Conservation (phyloP, 2,329 filamentous ascomycete genomes). For the Orbilia ellipsospora region DNA sequence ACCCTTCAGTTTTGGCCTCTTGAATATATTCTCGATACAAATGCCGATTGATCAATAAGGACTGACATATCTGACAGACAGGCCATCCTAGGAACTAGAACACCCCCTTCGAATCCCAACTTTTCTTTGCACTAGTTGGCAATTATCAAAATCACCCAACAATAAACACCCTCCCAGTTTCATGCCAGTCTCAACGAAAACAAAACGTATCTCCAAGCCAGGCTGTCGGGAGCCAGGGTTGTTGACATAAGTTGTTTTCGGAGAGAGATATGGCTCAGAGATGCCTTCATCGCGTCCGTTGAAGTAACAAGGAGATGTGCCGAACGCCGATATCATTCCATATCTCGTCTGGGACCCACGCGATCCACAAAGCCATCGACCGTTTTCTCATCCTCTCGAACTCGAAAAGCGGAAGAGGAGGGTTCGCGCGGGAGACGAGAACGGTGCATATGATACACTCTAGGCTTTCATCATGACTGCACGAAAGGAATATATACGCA, state of each 20-base stretch:
- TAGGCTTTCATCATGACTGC: slow-evolving; percentile 98
- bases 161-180: slow-evolving; percentile 54
- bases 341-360: slow-evolving; percentile 72
- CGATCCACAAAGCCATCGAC: slow-evolving; percentile 59
- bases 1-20: too few relatives aligned
- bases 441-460: slow-evolving; percentile 90
- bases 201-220: too few relatives aligned
- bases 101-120: slow-evolving; percentile 38
- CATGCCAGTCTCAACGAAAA: slow-evolving; percentile 44
- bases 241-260: too few relatives aligned
- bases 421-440: slow-evolving; percentile 76
- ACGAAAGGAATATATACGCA: slow-evolving; percentile 61
- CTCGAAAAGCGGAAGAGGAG: slow-evolving; percentile 73
- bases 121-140: slow-evolving; percentile 15
- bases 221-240: too few relatives aligned
- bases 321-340: slow-evolving; percentile 98
- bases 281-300: slow-evolving; percentile 97
- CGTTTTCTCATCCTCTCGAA: slow-evolving; percentile 79
- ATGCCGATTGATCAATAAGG: too few relatives aligned
- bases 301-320: slow-evolving; percentile 91
- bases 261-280: slow-evolving; percentile 74
- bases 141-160: slow-evolving; percentile 16
- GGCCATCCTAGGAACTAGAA: slow-evolving; percentile 11
- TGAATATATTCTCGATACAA: too few relatives aligned
- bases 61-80: not conserved